Conservation (phyloP, 495 filamentous ascomycete species). For the Aspergillus indologenus region DNA sequence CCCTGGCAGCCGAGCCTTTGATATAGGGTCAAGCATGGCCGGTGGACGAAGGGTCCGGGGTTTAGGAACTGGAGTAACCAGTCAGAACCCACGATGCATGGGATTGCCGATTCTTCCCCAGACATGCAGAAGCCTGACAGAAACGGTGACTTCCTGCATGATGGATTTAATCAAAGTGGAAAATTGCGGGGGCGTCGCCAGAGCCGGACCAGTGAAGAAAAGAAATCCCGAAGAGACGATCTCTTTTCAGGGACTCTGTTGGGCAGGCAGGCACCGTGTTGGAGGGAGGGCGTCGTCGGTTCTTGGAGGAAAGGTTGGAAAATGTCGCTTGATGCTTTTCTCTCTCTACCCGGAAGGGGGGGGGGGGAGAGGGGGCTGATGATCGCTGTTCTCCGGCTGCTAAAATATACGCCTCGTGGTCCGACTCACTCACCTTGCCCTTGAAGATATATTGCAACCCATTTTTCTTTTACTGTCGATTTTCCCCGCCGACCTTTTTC, state of each 20-base stretch:
- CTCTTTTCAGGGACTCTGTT: background rate
- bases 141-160: conserved; percentile 4
- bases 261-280: background rate
- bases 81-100: background rate
- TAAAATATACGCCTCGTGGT: background rate
- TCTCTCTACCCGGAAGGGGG: no score
- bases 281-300: background rate
- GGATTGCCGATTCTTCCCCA: conserved; percentile 3
- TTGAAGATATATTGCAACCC: background rate
- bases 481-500: background rate
- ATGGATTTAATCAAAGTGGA: conserved; percentile 3
- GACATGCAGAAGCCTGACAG: conserved; percentile 6
- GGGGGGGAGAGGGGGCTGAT: conserved; percentile 3
- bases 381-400: background rate
- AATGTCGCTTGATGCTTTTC: background rate
- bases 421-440: background rate
- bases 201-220: background rate
- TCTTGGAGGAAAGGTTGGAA: background rate
- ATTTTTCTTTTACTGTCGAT: background rate
- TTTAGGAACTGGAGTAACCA: background rate
- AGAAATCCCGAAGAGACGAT: background rate
- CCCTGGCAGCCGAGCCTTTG: background rate
- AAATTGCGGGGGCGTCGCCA: conserved; percentile 1
- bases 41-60: background rate
- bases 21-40: conserved; percentile 1